Evolutionary conservation across 306 rosid genomes (phyloP).

Genomic region (Inga oerstediana): DNA sequence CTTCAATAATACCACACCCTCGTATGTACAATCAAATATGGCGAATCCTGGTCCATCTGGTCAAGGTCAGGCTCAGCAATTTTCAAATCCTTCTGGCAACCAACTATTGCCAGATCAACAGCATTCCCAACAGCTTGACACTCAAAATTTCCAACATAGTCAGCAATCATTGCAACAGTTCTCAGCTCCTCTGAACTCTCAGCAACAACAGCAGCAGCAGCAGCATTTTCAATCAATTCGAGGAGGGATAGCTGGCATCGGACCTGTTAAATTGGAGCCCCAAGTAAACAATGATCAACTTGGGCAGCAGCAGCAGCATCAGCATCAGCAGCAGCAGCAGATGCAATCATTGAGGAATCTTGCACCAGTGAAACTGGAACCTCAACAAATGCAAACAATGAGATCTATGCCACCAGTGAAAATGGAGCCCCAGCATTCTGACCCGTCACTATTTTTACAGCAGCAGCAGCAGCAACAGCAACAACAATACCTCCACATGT

Average conservation of each 20-base stretch:
- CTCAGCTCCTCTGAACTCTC: constrained; percentile 59
- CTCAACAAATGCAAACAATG: constrained; percentile 69
- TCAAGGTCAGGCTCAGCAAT: constrained; percentile 83
- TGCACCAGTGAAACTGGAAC: constrained; percentile 73
- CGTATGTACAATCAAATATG: constrained; percentile 66
- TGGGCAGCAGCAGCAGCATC: constrained; percentile 74
- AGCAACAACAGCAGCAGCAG: constrained; percentile 72
- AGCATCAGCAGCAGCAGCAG: constrained; percentile 66
- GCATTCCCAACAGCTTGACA: constrained; percentile 76
- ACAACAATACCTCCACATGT: constrained; percentile 85
- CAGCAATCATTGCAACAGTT: constrained; percentile 85
- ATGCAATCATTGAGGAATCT: constrained; percentile 68
- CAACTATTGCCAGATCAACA: constrained; percentile 81
- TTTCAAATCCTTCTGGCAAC: constrained; percentile 64
- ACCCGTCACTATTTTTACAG: constrained; percentile 72
- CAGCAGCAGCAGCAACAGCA: constrained; percentile 66
- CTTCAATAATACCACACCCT: constrained; percentile 60
- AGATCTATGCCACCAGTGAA: constrained; percentile 68
- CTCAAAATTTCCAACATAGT: constrained; percentile 73
- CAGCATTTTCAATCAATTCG: constrained; percentile 82
- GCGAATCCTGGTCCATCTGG: constrained; percentile 71
- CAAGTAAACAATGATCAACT: constrained; percentile 73
- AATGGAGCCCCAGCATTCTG: constrained; percentile 73
- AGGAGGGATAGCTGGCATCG: constrained; percentile 67
- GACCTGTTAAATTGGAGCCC: constrained; percentile 81